Percentiles rank a stretch among this genome's conserved stretches.
phyloP scores from a whole-genome alignment of 2,329 filamentous ascomycete genomes.

The Coniochaeta hoffmannii region DNA sequence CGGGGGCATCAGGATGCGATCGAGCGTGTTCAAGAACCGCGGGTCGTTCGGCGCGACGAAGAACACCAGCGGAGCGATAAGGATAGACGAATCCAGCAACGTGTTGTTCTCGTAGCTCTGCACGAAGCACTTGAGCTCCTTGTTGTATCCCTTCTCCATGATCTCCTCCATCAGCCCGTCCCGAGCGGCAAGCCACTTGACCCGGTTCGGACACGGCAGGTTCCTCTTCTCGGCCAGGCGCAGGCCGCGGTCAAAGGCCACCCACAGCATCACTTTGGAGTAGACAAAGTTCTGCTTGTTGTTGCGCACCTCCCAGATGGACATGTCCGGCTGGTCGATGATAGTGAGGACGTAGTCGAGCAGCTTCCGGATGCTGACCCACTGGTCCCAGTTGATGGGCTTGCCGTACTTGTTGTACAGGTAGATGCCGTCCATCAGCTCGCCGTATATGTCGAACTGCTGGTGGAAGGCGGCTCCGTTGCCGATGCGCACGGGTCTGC shows the following conservation, averaged over 20 bases:
- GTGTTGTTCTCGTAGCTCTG: constrained; percentile 70
- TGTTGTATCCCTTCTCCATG: constrained; percentile 71
- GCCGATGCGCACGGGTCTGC: constrained; percentile 65
- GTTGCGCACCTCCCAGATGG: constrained; percentile 75
- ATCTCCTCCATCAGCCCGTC: constrained; percentile 67
- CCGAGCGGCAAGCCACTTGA: constrained; percentile 57
- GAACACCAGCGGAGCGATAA: constrained; percentile 73
- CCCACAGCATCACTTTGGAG: constrained; percentile 80
- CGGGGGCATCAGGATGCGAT: constrained; percentile 62
- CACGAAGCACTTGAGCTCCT: constrained; percentile 60
- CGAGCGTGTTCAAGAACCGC: constrained; percentile 64
- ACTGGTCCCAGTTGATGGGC: constrained; percentile 69
- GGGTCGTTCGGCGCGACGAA: constrained; percentile 74
- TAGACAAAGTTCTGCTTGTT: constrained; percentile 72
- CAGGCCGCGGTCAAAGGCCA: constrained; percentile 68
- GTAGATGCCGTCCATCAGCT: constrained; percentile 71
- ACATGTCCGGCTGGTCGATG: constrained; percentile 65
- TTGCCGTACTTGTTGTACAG: constrained; percentile 75
- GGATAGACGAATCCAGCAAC: constrained; percentile 64
- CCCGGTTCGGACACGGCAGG: constrained; percentile 64
- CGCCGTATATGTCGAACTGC: constrained; percentile 74
- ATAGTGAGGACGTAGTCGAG: constrained; percentile 65
- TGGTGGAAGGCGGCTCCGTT: constrained; percentile 71
- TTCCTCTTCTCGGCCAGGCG: constrained; percentile 69
- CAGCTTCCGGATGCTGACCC: constrained; percentile 63